phyloP scores from a whole-genome alignment of 257 asterid genomes.

The Solanum boliviense region DNA sequence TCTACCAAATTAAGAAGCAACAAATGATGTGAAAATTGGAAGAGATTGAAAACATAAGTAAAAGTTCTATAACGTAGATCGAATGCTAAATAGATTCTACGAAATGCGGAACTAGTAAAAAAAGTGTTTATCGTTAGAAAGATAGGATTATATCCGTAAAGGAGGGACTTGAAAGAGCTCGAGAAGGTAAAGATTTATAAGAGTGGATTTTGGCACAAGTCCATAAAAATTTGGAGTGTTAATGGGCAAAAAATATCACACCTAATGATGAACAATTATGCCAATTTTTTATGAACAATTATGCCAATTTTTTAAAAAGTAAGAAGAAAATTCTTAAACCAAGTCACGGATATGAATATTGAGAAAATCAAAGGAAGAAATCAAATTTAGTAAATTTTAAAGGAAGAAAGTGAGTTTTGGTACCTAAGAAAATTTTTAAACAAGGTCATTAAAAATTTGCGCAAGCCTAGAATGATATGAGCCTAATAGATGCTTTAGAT shows the following conservation, averaged over 20 bases:
- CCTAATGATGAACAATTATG: background rate
- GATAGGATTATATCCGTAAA: background rate
- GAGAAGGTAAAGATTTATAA: background rate
- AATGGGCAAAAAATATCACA: background rate
- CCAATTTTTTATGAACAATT: no score
- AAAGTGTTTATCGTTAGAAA: background rate
- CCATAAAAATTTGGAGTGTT: background rate
- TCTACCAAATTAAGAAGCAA: background rate
- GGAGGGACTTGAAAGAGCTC: background rate
- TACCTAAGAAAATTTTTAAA: background rate
- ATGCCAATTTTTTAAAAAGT: no score
- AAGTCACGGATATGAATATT: background rate
- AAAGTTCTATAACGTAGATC: background rate
- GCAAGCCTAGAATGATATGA: background rate
- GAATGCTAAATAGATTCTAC: background rate
- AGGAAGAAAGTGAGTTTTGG: background rate
- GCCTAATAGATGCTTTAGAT: background rate
- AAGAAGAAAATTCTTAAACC: background rate
- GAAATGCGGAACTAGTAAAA: no score
- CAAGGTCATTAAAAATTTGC: background rate
- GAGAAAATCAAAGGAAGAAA: background rate
- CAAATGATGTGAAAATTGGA: background rate
- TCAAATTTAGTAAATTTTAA: no score
- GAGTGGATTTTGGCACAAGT: background rate
- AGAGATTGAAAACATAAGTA: background rate